Evolutionary conservation across 2,329 filamentous ascomycete genomes (phyloP).

Genomic region (Emergomyces africanus): DNA sequence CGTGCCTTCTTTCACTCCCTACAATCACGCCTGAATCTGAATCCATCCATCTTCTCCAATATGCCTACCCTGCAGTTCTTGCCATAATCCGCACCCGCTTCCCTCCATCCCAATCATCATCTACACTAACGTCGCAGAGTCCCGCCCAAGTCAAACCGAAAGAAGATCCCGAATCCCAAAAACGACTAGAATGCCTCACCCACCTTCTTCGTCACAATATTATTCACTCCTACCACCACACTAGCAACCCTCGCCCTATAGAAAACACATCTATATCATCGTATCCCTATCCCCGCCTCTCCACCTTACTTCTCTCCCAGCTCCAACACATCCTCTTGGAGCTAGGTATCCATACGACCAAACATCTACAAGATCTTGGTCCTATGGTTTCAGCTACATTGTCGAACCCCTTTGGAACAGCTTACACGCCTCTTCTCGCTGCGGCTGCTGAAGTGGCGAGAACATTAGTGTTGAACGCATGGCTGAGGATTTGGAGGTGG

Average conservation of each 20-base stretch:
- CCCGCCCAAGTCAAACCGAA: conserved; percentile 5
- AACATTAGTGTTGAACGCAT: conserved; percentile 48
- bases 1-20: conserved; percentile 64
- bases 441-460: conserved; percentile 44
- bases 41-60: conserved; percentile 49
- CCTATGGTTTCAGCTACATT: conserved; percentile 54
- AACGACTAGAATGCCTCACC: conserved; percentile 14
- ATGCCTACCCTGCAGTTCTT: conserved; percentile 55
- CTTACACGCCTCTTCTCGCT: conserved; percentile 41
- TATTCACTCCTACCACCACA: conserved; percentile 29
- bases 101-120: conserved; percentile 12
- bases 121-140: background rate
- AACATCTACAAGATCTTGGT: conserved; percentile 47
- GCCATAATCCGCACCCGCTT: conserved; percentile 39
- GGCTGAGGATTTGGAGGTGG: conserved; percentile 55
- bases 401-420: conserved; percentile 53
- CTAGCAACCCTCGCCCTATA: conserved; percentile 34
- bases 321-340: conserved; percentile 17
- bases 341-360: conserved; percentile 26
- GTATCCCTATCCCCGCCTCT: conserved; percentile 35
- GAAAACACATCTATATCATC: conserved; percentile 30
- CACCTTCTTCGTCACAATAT: conserved; percentile 23
- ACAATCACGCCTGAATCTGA: conserved; percentile 62
- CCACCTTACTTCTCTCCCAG: conserved; percentile 29
- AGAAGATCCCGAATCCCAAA: conserved; percentile 10